Conservation (phyloP, 1,139 yeast species). For the Arxiozyma heterogenica region DNA sequence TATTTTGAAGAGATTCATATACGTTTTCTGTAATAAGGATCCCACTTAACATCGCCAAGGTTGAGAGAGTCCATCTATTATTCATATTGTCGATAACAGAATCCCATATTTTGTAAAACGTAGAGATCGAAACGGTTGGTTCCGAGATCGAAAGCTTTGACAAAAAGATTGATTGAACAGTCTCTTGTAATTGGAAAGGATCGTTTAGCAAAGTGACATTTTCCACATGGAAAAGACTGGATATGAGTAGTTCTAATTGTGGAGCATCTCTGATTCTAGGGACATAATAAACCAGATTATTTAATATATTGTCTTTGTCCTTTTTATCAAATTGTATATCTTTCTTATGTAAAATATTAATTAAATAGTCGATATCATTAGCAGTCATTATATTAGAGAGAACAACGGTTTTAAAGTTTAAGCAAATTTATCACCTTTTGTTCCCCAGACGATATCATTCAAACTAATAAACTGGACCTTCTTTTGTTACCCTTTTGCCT, state of each 20-base stretch:
- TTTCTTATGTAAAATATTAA: not conserved
- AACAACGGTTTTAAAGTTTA: not conserved
- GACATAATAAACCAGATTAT: constrained; percentile 23
- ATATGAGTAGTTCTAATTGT: constrained; percentile 11
- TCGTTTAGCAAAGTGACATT: constrained; percentile 7
- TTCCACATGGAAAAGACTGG: constrained; percentile 13
- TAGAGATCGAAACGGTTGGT: constrained; percentile 18
- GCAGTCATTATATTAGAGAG: not conserved
- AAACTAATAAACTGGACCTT: too few relatives aligned
- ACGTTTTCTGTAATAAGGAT: constrained; percentile 14
- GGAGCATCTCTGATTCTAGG: constrained; percentile 16
- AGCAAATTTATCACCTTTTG: too few relatives aligned
- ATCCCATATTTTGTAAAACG: constrained; percentile 23
- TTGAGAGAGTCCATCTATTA: constrained; percentile 17
- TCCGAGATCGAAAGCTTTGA: constrained; percentile 29
- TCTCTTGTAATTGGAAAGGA: constrained; percentile 13
- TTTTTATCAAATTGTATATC: not conserved
- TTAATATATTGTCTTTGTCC: not conserved
- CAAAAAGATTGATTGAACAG: constrained; percentile 17
- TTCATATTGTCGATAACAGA: constrained; percentile 8
- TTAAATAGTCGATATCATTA: not conserved
- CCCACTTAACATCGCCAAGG: constrained; percentile 23
- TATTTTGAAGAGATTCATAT: constrained; percentile 15
- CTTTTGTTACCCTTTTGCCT: too few relatives aligned
- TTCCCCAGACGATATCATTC: too few relatives aligned